A percentile compares a stretch with the other conserved stretches of the same genome.
These are phyloP conservation scores for Arabidopsis arenosa DNA, from an alignment of 345 rosid species.

Conservation along the genomic window DNA sequence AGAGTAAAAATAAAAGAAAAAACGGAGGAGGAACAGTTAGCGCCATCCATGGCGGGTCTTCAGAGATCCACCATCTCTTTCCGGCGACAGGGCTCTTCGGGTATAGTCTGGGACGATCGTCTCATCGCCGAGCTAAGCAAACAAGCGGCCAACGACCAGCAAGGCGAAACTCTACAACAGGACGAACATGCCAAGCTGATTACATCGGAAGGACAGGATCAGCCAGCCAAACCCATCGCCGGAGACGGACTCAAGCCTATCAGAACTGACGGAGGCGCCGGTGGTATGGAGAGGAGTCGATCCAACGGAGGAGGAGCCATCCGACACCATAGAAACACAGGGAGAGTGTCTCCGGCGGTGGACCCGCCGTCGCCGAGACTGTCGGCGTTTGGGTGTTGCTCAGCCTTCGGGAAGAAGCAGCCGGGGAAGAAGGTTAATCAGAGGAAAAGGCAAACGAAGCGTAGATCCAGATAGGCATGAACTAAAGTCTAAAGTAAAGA, in stretches of 20 bases:
- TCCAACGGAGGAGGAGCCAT: slow-evolving; percentile 63
- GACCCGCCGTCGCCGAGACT: slow-evolving; percentile 96
- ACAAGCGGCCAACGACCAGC: slow-evolving; percentile 33
- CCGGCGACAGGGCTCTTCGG: slow-evolving; percentile 91
- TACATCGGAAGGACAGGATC: slow-evolving; percentile 34
- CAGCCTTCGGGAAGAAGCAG: slow-evolving; percentile 66
- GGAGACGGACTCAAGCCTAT: slow-evolving; percentile 48
- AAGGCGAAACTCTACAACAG: slow-evolving; percentile 22
- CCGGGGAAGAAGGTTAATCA: slow-evolving; percentile 43
- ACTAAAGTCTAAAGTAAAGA: neutral
- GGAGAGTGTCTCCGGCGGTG: slow-evolving; percentile 74
- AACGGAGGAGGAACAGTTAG: slow-evolving; percentile 31
- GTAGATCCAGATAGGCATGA: slow-evolving; percentile 58
- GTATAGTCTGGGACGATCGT: slow-evolving; percentile 87
- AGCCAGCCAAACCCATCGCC: neutral
- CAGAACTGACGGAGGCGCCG: slow-evolving; percentile 42
- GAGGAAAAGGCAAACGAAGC: slow-evolving; percentile 53
- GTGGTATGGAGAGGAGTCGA: slow-evolving; percentile 65
- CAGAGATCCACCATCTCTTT: slow-evolving; percentile 89
- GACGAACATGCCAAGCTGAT: slow-evolving; percentile 25
- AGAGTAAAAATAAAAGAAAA: neutral
- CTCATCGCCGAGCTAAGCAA: slow-evolving; percentile 61
- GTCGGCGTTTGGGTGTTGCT: slow-evolving; percentile 82
- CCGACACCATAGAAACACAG: slow-evolving; percentile 68
- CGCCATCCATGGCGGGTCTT: slow-evolving; percentile 71